Base-by-base conservation (phyloP, 495 filamentous ascomycete genomes). In the Penicillium flavigenum region DNA sequence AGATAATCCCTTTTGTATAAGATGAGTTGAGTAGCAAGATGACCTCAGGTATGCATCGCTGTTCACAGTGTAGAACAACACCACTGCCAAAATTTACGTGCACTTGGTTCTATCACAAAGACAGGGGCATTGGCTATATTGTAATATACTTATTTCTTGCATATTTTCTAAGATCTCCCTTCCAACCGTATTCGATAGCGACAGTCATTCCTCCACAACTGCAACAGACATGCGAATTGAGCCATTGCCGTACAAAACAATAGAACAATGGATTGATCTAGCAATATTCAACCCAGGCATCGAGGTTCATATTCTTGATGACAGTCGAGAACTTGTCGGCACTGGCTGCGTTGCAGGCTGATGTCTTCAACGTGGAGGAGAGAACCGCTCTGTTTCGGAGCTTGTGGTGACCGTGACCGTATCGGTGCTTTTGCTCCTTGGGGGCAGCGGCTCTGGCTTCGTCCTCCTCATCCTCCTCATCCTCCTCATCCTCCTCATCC, bases 271-370 rank as follows among this genome's bases (percentile, higher is more conserved):
- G 1, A 32, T n/a, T 7, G 8, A 29, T 11, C 34, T 41, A 55
- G 32, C 53, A 55, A 26, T 55, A 55, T 17, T 55, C 53, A 47
- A 55, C 53, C 53, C 53, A 55, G n/a, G 53, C 44, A 47, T 55
- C 44, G 14, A 55, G 44, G 44, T 55, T 41, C 53, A 55, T 55
- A 24, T 55, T 55, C 44, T 55, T 55, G 53, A 55, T 55, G 10
- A 55, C 53, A 31, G 53, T 55, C 7, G 53, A 55, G 44, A 55
- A 55, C n/a, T 55, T 55, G 44, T 45, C 43, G 11, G 53, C 32
- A 24, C n/a, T 55, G 14, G 32, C 34, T 5, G 53, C 53, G 5
- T 55, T 55, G 32, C 53, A 55, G 32, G 53, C 53, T 2, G 53
- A 36, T 34, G 4, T 39, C 44, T 55, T 55, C 14, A 55, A 17